These are phyloP conservation scores for Globisporangium echinulatum DNA, from an alignment of 352 stramenopile genomes.

Conservation along the genomic window DNA sequence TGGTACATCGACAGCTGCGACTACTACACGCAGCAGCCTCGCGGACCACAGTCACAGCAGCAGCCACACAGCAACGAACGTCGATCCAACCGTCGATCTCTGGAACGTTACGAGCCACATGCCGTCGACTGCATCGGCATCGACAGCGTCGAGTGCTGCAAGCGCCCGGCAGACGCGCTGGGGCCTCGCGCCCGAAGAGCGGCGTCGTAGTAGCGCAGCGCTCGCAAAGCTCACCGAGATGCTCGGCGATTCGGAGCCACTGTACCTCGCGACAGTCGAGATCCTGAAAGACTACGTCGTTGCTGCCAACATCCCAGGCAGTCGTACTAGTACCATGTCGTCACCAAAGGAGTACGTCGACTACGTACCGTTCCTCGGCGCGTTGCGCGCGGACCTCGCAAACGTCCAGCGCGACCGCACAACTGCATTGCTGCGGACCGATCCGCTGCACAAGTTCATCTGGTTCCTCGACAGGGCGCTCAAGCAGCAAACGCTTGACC, in stretches of 20 bases:
- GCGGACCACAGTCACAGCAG: conserved; percentile 12
- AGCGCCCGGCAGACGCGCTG: conserved; percentile 15
- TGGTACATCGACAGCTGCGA: neutral
- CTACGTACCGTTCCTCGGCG: conserved; percentile 74
- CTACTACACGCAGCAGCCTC: too few relatives aligned
- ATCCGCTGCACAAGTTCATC: conserved; percentile 86
- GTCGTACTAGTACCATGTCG: conserved; percentile 33
- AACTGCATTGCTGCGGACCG: conserved; percentile 53
- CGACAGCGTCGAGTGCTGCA: conserved; percentile 16
- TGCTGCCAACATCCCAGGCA: conserved; percentile 60
- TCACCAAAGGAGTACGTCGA: conserved; percentile 81
- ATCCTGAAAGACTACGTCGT: conserved; percentile 76
- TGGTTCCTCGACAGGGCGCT: conserved; percentile 81
- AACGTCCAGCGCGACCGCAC: conserved; percentile 81
- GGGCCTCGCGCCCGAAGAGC: conserved; percentile 42
- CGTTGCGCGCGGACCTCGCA: conserved; percentile 68
- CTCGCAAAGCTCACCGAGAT: conserved; percentile 68
- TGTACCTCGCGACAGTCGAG: conserved; percentile 75
- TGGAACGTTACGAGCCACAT: conserved; percentile 75
- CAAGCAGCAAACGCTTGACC: conserved; percentile 70
- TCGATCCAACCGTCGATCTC: conserved; percentile 21
- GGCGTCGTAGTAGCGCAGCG: conserved; percentile 56
- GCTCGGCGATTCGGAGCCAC: conserved; percentile 74
- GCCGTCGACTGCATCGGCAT: conserved; percentile 20
- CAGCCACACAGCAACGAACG: conserved; percentile 12